Percentiles rank a stretch among this genome's conserved stretches.
phyloP scores from a whole-genome alignment of 2,329 filamentous ascomycete species.

The Aschersonia sp. region DNA sequence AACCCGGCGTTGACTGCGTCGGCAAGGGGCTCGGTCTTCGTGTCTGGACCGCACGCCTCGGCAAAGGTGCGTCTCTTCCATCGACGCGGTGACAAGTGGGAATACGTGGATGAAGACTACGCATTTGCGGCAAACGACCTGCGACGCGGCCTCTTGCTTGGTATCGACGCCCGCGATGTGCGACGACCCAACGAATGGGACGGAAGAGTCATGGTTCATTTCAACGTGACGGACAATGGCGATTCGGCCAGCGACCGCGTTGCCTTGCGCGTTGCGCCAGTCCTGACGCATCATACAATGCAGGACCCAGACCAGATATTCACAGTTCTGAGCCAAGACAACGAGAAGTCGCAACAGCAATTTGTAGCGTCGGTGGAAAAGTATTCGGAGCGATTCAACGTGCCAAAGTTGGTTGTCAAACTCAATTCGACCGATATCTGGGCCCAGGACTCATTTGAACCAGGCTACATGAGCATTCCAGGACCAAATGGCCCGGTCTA shows the following conservation, averaged over 20 bases:
- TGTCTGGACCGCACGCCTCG: conserved; percentile 1
- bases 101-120: conserved; percentile 10
- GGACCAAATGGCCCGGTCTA: conserved; percentile 15
- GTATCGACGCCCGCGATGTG: conserved; percentile 19
- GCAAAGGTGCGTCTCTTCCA: conserved; percentile 15
- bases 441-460: conserved; percentile 25
- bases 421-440: conserved; percentile 14
- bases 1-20: conserved; percentile 6
- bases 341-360: neutral
- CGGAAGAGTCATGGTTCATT: conserved; percentile 12
- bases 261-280: conserved; percentile 19
- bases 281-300: conserved; percentile 22
- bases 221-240: conserved; percentile 13
- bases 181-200: conserved; percentile 12
- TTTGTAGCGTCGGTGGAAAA: neutral
- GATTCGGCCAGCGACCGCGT: conserved; percentile 12
- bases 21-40: conserved; percentile 8
- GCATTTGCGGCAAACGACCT: conserved; percentile 15
- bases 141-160: conserved; percentile 16
- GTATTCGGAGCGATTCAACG: neutral
- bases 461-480: conserved; percentile 23
- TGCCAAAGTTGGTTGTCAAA: conserved; percentile 3
- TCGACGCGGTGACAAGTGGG: conserved; percentile 10
- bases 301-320: conserved; percentile 15
- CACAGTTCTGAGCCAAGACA: neutral